phyloP scores from a whole-genome alignment of 176 grass and related monocot species.

The Leersia perrieri region DNA sequence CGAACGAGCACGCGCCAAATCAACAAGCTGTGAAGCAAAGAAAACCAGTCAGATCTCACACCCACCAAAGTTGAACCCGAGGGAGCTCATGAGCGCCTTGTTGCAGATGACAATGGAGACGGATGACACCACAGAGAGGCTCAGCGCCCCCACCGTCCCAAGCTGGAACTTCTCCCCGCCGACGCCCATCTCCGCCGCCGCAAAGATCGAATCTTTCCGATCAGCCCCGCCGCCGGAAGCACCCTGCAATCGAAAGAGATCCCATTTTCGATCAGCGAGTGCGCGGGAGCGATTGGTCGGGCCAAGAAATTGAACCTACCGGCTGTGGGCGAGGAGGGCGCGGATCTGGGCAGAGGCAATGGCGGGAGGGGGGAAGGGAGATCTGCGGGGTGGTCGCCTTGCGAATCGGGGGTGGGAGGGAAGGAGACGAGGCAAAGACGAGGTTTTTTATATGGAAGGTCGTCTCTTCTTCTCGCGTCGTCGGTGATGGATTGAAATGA shows the following conservation, averaged over 20 bases:
- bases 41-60: slow-evolving; percentile 65
- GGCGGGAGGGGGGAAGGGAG: slow-evolving; percentile 24
- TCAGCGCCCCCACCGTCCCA: slow-evolving; percentile 89
- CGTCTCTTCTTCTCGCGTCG: slow-evolving; percentile 18
- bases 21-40: slow-evolving; percentile 11
- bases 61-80: slow-evolving; percentile 97
- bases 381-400: slow-evolving; percentile 40
- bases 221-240: slow-evolving; percentile 19
- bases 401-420: slow-evolving; percentile 37
- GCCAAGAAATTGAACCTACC: not conserved
- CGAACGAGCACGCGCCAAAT: not conserved
- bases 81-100: slow-evolving; percentile 95
- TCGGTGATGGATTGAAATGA: slow-evolving; percentile 24
- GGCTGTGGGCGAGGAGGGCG: not conserved
- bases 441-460: slow-evolving; percentile 39
- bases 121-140: slow-evolving; percentile 91
- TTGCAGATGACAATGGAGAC: slow-evolving; percentile 99
- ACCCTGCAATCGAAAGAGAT: slow-evolving; percentile 36
- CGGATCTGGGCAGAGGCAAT: slow-evolving; percentile 44
- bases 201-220: slow-evolving; percentile 32
- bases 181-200: slow-evolving; percentile 61
- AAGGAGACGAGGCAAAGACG: slow-evolving; percentile 1
- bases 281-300: not conserved
- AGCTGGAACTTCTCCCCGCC: slow-evolving; percentile 83
- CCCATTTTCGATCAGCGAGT: slow-evolving; percentile 44